Conservation (phyloP, 208 protist genomes). For the Acanthamoeba lenticulata region DNA sequence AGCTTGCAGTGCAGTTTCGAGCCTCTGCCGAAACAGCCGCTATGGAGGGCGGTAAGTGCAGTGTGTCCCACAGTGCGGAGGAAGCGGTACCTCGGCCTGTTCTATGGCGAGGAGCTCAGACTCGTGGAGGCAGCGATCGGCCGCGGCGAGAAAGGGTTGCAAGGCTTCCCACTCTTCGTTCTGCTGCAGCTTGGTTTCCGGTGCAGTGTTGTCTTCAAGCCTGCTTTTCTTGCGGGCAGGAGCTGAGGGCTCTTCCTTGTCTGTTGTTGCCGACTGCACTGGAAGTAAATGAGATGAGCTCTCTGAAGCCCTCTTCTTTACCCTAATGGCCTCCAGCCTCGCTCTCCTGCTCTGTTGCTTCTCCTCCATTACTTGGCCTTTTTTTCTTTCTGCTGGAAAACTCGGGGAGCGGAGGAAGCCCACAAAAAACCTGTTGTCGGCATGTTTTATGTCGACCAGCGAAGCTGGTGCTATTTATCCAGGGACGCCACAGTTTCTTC, state of each 20-base stretch:
- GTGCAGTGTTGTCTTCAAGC: too few species aligned
- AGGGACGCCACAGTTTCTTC: not conserved
- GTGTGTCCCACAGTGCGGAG: not conserved
- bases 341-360: not conserved
- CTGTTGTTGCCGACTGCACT: too few species aligned
- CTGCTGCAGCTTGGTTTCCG: not conserved
- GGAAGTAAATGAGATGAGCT: too few species aligned
- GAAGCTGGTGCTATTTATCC: not conserved
- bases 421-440: too few species aligned
- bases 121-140: not conserved
- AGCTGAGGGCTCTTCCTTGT: too few species aligned
- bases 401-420: too few species aligned
- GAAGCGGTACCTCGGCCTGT: not conserved
- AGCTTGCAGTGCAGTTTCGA: not conserved
- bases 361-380: too few species aligned
- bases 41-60: not conserved
- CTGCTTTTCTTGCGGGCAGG: too few species aligned
- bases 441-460: not conserved
- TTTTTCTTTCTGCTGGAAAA: too few species aligned
- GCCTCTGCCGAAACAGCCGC: not conserved
- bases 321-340: not conserved
- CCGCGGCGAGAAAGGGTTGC: not conserved
- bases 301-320: not conserved
- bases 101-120: not conserved
- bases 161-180: not conserved